These are phyloP conservation scores for Phialemoniopsis sp. DNA, from an alignment of 2,329 filamentous ascomycete species.

Conservation along the genomic window DNA sequence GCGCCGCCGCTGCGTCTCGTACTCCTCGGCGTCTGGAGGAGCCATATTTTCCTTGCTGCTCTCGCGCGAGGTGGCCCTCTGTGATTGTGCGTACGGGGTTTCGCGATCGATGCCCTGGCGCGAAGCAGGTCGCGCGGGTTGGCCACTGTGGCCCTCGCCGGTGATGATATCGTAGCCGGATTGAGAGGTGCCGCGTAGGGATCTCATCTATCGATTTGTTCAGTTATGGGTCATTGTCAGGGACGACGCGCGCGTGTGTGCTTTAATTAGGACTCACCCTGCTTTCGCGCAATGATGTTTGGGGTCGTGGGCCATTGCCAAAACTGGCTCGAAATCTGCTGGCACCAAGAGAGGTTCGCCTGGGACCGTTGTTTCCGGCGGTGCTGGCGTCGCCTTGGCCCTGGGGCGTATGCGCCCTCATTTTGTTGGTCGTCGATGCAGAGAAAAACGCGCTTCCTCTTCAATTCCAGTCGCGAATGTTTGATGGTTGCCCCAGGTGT, in stretches of 20 bases:
- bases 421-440: constrained; percentile 1
- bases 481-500: too few species aligned
- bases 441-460: constrained; percentile 1
- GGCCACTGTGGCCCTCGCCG: constrained; percentile 18
- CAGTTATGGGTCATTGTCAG: too few species aligned
- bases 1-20: constrained; percentile 51
- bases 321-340: constrained; percentile 17
- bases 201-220: constrained; percentile 13
- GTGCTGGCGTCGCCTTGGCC: constrained; percentile 15
- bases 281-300: constrained; percentile 17
- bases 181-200: constrained; percentile 20
- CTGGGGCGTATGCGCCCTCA: constrained; percentile 16
- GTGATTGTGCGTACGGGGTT: constrained; percentile 15
- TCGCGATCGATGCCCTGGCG: constrained; percentile 13
- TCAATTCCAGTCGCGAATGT: not conserved
- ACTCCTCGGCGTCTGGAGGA: constrained; percentile 53
- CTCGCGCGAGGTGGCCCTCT: constrained; percentile 45
- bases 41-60: constrained; percentile 58
- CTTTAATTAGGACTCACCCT: constrained; percentile 16
- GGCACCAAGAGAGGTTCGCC: constrained; percentile 14
- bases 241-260: too few species aligned
- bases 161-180: constrained; percentile 33
- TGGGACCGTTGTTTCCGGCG: constrained; percentile 7
- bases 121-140: constrained; percentile 13
- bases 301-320: constrained; percentile 16